Conservation (phyloP, 2,329 filamentous ascomycete species). For the Scytalidium sp. region DNA sequence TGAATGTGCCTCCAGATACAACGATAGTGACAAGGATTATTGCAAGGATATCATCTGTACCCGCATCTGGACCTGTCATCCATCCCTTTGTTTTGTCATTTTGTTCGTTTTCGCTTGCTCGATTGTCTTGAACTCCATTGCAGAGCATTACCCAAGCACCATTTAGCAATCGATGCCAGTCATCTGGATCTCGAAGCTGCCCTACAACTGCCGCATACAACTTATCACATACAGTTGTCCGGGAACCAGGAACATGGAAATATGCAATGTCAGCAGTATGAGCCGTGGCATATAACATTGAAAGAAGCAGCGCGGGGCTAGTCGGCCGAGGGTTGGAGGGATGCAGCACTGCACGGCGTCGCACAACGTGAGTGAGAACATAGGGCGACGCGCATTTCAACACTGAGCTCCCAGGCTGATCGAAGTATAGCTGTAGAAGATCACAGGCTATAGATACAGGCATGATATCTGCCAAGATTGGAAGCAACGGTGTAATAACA, state of each 20-base stretch:
- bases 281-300: constrained; percentile 45
- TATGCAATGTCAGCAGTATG: constrained; percentile 41
- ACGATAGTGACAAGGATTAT: constrained; percentile 42
- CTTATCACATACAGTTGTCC: constrained; percentile 5
- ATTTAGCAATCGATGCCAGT: constrained; percentile 3
- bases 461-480: constrained; percentile 35
- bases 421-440: constrained; percentile 45
- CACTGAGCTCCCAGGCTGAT: constrained; percentile 39
- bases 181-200: not conserved
- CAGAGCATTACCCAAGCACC: not conserved
- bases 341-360: constrained; percentile 40
- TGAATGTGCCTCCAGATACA: constrained; percentile 45
- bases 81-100: not conserved
- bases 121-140: not conserved
- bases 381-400: constrained; percentile 45
- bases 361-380: constrained; percentile 42
- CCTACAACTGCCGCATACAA: constrained; percentile 4
- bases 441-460: constrained; percentile 40
- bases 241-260: constrained; percentile 4
- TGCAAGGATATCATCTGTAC: constrained; percentile 39
- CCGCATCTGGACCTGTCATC: not conserved
- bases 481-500: constrained; percentile 39
- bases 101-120: not conserved
- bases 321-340: constrained; percentile 36
- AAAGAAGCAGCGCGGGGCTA: constrained; percentile 41